phyloP scores from a whole-genome alignment of 768 basidiomycete genomes.

The Boletus insuetus region DNA sequence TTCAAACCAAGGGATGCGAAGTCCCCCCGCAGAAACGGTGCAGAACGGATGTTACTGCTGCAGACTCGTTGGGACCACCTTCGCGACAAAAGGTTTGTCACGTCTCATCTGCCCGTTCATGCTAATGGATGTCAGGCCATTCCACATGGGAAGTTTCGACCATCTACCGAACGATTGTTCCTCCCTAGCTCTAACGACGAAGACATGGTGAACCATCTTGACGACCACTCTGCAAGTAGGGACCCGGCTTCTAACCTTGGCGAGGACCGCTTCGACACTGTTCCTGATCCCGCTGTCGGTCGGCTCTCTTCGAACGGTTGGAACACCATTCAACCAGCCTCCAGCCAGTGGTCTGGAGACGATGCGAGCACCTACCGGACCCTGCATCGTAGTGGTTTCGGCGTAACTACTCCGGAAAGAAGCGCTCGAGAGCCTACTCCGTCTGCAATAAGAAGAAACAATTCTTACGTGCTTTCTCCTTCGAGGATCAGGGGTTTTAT shows the following conservation, averaged over 20 bases:
- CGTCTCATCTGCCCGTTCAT: background rate
- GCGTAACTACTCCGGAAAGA: background rate
- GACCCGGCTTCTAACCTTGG: conserved; percentile 18
- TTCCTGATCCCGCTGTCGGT: conserved; percentile 9
- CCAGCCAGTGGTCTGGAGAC: conserved; percentile 7
- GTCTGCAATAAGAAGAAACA: background rate
- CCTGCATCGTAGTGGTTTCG: background rate
- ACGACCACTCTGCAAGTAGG: background rate
- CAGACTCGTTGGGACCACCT: background rate
- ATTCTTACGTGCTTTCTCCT: conserved; percentile 18
- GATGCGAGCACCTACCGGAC: conserved; percentile 4
- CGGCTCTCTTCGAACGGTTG: background rate
- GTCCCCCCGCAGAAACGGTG: conserved; percentile 19
- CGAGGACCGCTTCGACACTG: conserved; percentile 31
- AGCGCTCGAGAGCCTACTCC: background rate
- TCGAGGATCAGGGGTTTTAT: conserved; percentile 27
- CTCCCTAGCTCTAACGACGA: conserved; percentile 13
- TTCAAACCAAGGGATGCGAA: conserved; percentile 34
- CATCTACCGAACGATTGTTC: conserved; percentile 18
- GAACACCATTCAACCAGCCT: conserved; percentile 1
- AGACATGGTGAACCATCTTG: background rate
- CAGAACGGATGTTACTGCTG: background rate
- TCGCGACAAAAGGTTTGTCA: conserved; percentile 15
- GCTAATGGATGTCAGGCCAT: conserved; percentile 10
- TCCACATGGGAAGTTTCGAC: background rate